Evolutionary conservation across 2,329 filamentous ascomycete genomes (phyloP).

Genomic region (Pseudohalonectria lignicola): DNA sequence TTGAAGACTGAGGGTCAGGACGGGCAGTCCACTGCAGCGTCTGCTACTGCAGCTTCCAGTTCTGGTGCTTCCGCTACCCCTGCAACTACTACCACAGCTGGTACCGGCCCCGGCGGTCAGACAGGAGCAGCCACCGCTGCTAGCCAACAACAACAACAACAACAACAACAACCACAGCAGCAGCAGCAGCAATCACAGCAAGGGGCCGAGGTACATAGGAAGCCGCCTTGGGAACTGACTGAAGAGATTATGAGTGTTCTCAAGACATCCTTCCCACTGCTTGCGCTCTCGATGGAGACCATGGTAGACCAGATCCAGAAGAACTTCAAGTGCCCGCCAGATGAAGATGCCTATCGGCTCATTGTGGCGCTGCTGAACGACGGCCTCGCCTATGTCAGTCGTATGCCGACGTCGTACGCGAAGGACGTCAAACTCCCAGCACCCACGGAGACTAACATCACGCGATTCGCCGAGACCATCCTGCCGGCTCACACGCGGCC

Average conservation of each 20-base stretch:
- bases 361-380: slow-evolving; percentile 98
- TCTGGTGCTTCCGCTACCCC: slow-evolving; percentile 11
- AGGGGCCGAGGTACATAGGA: slow-evolving; percentile 38
- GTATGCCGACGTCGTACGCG: slow-evolving; percentile 76
- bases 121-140: slow-evolving; percentile 15
- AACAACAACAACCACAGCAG: slow-evolving; percentile 5
- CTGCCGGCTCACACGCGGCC: slow-evolving; percentile 89
- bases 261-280: slow-evolving; percentile 91
- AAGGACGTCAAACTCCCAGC: slow-evolving; percentile 82
- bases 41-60: slow-evolving; percentile 9
- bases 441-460: slow-evolving; percentile 93
- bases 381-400: slow-evolving; percentile 81
- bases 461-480: slow-evolving; percentile 90
- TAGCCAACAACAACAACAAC: slow-evolving; percentile 10
- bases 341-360: slow-evolving; percentile 93
- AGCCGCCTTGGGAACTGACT: slow-evolving; percentile 90
- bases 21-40: slow-evolving; percentile 4
- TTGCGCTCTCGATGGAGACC: slow-evolving; percentile 96
- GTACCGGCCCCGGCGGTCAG: slow-evolving; percentile 10
- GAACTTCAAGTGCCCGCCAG: slow-evolving; percentile 96
- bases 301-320: slow-evolving; percentile 99
- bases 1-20: slow-evolving; percentile 34
- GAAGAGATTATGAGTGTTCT: slow-evolving; percentile 92
- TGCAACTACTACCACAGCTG: slow-evolving; percentile 7
- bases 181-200: slow-evolving; percentile 12